These are phyloP conservation scores for Pleurotus tuoliensis DNA, from an alignment of 768 basidiomycete species.

Conservation along the genomic window DNA sequence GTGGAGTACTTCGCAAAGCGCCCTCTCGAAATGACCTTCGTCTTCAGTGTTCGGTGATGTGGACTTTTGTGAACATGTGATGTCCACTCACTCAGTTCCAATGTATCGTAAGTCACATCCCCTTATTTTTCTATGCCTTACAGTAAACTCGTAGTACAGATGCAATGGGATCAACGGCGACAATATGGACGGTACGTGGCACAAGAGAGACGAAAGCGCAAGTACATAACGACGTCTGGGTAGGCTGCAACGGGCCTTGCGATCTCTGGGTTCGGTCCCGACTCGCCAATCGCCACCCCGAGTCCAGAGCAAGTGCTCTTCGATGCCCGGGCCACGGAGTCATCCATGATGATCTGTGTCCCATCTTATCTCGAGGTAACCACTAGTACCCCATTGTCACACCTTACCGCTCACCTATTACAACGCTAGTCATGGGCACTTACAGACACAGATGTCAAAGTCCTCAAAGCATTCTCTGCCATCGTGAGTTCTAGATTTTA, in stretches of 20 bases:
- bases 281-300: constrained; percentile 10
- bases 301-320: constrained; percentile 16
- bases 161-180: constrained; percentile 14
- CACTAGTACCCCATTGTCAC: background rate
- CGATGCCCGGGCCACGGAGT: constrained; percentile 7
- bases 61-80: constrained; percentile 18
- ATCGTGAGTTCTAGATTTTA: too few relatives aligned
- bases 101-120: constrained; percentile 15
- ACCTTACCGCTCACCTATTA: background rate
- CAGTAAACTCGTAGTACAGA: constrained; percentile 10
- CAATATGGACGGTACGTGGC: constrained; percentile 10
- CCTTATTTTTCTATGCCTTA: background rate
- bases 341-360: constrained; percentile 11
- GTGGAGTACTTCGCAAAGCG: background rate
- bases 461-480: too few relatives aligned
- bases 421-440: constrained; percentile 19
- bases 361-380: constrained; percentile 21
- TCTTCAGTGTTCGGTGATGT: constrained; percentile 18
- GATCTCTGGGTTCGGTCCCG: constrained; percentile 19
- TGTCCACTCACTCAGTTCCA: constrained; percentile 17
- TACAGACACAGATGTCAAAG: constrained; percentile 2
- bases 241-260: constrained; percentile 10
- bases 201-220: background rate
- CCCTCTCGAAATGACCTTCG: background rate
- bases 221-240: background rate